These are phyloP conservation scores for Closterium sp. DNA, from an alignment of 139 green algal species.

Conservation along the genomic window DNA sequence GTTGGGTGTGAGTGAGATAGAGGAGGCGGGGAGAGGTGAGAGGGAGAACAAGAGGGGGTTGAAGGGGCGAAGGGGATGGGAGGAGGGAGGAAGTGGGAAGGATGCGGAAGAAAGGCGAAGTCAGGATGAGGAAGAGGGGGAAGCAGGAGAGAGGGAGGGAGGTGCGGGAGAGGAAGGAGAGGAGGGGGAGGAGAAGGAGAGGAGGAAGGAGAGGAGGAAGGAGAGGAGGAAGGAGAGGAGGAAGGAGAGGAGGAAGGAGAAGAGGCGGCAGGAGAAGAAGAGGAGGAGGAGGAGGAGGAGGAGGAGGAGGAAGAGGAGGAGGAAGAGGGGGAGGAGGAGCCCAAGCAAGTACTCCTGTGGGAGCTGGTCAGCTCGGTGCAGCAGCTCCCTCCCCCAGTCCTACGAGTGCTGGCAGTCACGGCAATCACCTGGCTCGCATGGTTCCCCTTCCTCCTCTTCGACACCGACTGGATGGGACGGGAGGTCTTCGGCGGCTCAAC, in stretches of 20 bases:
- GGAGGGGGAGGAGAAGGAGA: background rate
- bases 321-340: constrained; percentile 36
- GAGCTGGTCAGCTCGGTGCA: constrained; percentile 16
- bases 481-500: constrained; percentile 24
- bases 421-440: constrained; percentile 44
- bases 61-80: background rate
- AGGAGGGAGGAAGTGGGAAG: background rate
- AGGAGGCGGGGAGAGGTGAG: background rate
- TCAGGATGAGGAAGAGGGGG: background rate
- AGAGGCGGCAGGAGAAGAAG: background rate
- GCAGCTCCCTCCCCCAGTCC: constrained; percentile 28
- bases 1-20: background rate
- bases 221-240: background rate
- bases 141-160: background rate
- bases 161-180: background rate
- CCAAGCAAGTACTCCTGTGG: constrained; percentile 7
- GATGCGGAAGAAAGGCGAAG: background rate
- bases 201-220: background rate
- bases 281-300: constrained; percentile 5
- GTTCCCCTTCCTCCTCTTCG: constrained; percentile 54
- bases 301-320: constrained; percentile 43
- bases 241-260: background rate
- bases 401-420: constrained; percentile 32
- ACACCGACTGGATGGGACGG: constrained; percentile 51
- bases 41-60: background rate